Evolutionary conservation across 495 filamentous ascomycete genomes (phyloP), one percentile per base, ranked within the genome.

Genomic region (Oidiodendron maius): DNA sequence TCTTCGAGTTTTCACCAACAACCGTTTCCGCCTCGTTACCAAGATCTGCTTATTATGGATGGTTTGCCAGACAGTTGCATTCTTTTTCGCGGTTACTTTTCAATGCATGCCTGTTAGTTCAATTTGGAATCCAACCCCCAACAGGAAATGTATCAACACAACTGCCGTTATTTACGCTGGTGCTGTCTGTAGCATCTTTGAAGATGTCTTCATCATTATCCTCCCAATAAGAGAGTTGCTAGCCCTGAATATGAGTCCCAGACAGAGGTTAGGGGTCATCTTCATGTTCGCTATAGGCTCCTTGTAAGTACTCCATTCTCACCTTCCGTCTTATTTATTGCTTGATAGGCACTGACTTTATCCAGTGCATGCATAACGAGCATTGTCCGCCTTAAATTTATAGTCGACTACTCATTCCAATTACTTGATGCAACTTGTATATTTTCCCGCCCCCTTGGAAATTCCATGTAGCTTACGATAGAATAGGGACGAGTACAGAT

Each of bases 1-100:
- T 60, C 60, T 77, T 6, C 71, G 72, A 30, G 65, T 76, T 35
- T 75, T 77, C 46, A 66, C 67, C 9, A 55, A 46, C 37, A 59
- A 55, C 37, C 44, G 53, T 17, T 63, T 69, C 36, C 56, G 61
- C 15, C 16, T 59, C 3, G 25, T 61, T 9, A 56, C 50, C 16
- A 57, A 58, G 24, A 42, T 48, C 2, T 60, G 64, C 8, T 55
- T 73, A 28, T 53, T 48, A 13, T 50, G 57, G 47, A 62, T 66
- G 56, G 46, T 61, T 16, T 35, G 54, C 12, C 71, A 66, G 52
- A 62, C 61, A 35, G 13, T 72, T 13, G 58, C 51, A 51, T 71
- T 70, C 46, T 42, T 64, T 20, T 32, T 70, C 10, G 61, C 58
- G 20, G 57, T 62, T 21, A 44, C 64, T n/a, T 68, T 72, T 28